Evolutionary conservation across 2,329 filamentous ascomycete genomes (phyloP).

Genomic region (Calycina herbarum): DNA sequence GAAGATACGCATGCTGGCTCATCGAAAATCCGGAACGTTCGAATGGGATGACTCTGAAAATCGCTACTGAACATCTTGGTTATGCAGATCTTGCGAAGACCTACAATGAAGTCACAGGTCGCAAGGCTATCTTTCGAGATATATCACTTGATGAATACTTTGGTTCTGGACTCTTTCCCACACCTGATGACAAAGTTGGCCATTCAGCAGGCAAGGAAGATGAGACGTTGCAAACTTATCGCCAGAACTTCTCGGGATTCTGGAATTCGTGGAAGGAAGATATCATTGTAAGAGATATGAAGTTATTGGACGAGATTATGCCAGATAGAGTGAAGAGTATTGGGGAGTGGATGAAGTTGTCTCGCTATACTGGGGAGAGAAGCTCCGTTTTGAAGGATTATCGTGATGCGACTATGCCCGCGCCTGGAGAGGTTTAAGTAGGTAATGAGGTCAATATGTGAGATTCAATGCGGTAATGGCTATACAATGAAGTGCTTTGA

Average conservation of each 20-base stretch:
- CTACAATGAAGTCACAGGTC: slow-evolving; percentile 20
- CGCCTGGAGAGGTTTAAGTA: not conserved
- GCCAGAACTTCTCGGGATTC: slow-evolving; percentile 16
- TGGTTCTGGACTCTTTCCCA: not conserved
- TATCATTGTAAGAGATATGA: slow-evolving; percentile 17
- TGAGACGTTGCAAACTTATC: slow-evolving; percentile 21
- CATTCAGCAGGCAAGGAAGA: slow-evolving; percentile 6
- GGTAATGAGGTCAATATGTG: not conserved
- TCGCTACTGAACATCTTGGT: slow-evolving; percentile 26
- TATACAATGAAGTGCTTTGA: no score
- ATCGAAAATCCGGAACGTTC: slow-evolving; percentile 25
- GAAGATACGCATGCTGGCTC: slow-evolving; percentile 29
- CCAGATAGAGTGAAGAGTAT: slow-evolving; percentile 21
- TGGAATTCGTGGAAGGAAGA: slow-evolving; percentile 16
- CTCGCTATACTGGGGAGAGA: slow-evolving; percentile 21
- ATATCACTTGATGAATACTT: slow-evolving; percentile 15
- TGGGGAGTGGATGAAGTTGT: slow-evolving; percentile 23
- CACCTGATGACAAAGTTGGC: not conserved
- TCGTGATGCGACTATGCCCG: not conserved
- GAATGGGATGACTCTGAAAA: slow-evolving; percentile 26
- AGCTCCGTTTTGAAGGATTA: slow-evolving; percentile 40
- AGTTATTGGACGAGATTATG: slow-evolving; percentile 27
- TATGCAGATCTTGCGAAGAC: slow-evolving; percentile 19
- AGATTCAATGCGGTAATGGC: no score
- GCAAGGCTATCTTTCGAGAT: slow-evolving; percentile 16